These are phyloP conservation scores for Cutaneotrichosporon sp. DNA, from an alignment of 1,284 basidiomycete species.

Conservation along the genomic window DNA sequence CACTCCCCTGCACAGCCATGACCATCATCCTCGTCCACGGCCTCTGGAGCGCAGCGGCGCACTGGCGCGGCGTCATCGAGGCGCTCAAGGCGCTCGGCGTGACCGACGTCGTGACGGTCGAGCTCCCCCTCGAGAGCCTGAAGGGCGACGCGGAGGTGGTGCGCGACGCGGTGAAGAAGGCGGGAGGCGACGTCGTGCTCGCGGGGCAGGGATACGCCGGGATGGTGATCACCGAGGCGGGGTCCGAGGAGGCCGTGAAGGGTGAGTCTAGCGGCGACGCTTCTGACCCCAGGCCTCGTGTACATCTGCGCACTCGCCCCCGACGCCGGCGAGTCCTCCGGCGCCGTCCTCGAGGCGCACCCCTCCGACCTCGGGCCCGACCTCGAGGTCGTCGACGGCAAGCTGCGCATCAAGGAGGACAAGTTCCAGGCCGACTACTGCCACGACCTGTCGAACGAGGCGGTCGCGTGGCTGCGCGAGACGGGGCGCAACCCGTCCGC, in stretches of 20 bases:
- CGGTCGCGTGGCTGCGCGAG: neutral
- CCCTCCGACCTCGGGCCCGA: neutral
- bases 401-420: conserved; percentile 1
- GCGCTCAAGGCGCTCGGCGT: conserved; percentile 9
- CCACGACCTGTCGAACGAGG: neutral
- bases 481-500: neutral
- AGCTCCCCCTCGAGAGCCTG: conserved; percentile 10
- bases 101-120: conserved; percentile 8
- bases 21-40: conserved; percentile 14
- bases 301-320: conserved; percentile 13
- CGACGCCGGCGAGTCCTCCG: conserved; percentile 13
- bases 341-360: neutral
- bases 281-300: conserved; percentile 8
- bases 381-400: neutral
- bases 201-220: conserved; percentile 10
- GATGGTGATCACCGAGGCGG: conserved; percentile 14
- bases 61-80: conserved; percentile 7
- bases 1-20: neutral
- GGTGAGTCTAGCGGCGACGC: neutral
- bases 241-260: conserved; percentile 7
- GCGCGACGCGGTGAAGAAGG: conserved; percentile 9
- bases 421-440: neutral
- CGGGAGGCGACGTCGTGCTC: conserved; percentile 7
- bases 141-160: conserved; percentile 5
- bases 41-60: conserved; percentile 8